A percentile compares a stretch with the other conserved stretches of the same genome.
These are phyloP conservation scores for Boletus rubropictus DNA, from an alignment of 768 basidiomycete genomes.

Conservation along the genomic window DNA sequence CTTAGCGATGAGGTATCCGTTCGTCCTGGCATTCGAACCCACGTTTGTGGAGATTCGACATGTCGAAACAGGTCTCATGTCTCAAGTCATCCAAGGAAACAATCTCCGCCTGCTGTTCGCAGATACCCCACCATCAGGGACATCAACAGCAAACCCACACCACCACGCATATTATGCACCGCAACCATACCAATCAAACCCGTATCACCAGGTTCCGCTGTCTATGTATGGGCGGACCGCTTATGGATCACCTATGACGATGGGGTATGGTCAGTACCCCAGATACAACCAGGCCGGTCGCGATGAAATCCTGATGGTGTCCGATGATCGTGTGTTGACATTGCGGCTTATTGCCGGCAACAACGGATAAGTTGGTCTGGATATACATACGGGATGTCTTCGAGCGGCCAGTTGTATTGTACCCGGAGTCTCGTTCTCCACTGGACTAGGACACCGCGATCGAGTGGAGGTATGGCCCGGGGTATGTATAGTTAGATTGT, in stretches of 20 bases:
- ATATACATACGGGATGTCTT: background rate
- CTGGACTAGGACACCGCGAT: slow-evolving; percentile 10
- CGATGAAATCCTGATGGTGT: slow-evolving; percentile 86
- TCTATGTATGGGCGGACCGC: slow-evolving; percentile 26
- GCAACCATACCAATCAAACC: slow-evolving; percentile 27
- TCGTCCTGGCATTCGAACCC: slow-evolving; percentile 93
- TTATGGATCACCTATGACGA: slow-evolving; percentile 20
- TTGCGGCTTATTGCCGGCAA: slow-evolving; percentile 45
- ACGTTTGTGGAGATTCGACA: slow-evolving; percentile 95
- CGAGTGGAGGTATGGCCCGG: slow-evolving; percentile 2
- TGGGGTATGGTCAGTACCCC: slow-evolving; percentile 39
- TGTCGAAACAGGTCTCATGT: slow-evolving; percentile 85
- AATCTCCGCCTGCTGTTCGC: slow-evolving; percentile 89
- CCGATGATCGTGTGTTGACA: slow-evolving; percentile 79
- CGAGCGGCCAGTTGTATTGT: slow-evolving; percentile 5
- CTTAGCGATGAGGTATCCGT: slow-evolving; percentile 91
- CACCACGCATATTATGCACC: slow-evolving; percentile 33
- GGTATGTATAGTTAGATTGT: slow-evolving; percentile 24
- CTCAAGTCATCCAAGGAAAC: slow-evolving; percentile 92
- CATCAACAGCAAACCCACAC: slow-evolving; percentile 45
- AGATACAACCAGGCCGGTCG: slow-evolving; percentile 50
- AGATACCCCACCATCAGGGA: slow-evolving; percentile 83
- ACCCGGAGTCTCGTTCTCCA: slow-evolving; percentile 13
- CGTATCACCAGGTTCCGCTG: slow-evolving; percentile 29
- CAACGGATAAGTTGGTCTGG: slow-evolving; percentile 9